Conservation (phyloP, 2,329 filamentous ascomycete genomes). For the Fusarium verrucosum region DNA sequence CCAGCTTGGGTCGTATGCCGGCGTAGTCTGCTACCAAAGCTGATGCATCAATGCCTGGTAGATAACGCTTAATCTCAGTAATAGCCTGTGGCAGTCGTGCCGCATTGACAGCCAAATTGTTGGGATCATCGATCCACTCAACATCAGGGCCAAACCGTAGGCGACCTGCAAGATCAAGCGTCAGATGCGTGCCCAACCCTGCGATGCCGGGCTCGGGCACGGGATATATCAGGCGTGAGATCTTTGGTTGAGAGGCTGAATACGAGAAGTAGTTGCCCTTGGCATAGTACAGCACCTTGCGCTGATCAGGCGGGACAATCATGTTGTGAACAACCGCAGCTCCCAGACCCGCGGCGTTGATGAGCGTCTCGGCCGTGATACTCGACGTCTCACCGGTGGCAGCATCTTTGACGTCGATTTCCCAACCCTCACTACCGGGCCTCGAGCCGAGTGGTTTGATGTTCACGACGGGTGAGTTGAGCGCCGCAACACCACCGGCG, state of each 20-base stretch:
- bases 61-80: constrained; percentile 78
- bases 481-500: constrained; percentile 76
- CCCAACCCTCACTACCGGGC: constrained; percentile 71
- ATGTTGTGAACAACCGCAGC: constrained; percentile 84
- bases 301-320: constrained; percentile 69
- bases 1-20: constrained; percentile 89
- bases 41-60: constrained; percentile 75
- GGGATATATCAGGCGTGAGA: constrained; percentile 84
- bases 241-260: constrained; percentile 66
- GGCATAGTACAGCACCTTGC: constrained; percentile 76
- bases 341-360: constrained; percentile 87
- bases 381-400: constrained; percentile 58
- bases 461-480: constrained; percentile 70
- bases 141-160: constrained; percentile 95
- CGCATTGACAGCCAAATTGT: constrained; percentile 74
- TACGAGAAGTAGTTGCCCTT: constrained; percentile 98
- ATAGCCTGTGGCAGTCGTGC: constrained; percentile 73
- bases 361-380: constrained; percentile 78
- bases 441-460: constrained; percentile 61
- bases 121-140: constrained; percentile 82
- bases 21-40: constrained; percentile 85
- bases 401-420: constrained; percentile 64
- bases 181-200: constrained; percentile 92
- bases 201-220: constrained; percentile 82
- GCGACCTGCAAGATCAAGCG: constrained; percentile 84